Evolutionary conservation across 2,329 filamentous ascomycete genomes (phyloP), one percentile per base, ranked within the genome.

Genomic region (Canariomyces notabilis): DNA sequence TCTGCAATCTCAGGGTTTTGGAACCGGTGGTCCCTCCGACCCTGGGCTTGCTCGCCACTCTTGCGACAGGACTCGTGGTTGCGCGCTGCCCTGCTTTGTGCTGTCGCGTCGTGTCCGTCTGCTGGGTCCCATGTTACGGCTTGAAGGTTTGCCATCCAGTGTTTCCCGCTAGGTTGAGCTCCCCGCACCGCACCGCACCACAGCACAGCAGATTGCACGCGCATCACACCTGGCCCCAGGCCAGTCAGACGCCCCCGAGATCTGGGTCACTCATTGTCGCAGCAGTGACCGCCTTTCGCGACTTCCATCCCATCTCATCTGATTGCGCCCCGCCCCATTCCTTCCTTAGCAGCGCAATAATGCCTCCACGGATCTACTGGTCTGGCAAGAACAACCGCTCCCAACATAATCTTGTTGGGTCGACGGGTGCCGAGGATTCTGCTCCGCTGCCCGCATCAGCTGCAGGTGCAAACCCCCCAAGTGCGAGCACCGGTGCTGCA

Each of bases 321-420:
- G 6, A 20, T 8, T 22, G 20, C 8, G n/a, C n/a, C n/a, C n/a
- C n/a, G n/a, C n/a, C n/a, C n/a, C n/a, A n/a, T n/a, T n/a, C n/a
- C n/a, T n/a, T n/a, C n/a, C n/a, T n/a, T 29, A 29, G 12, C 21
- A 31, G 41, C 46, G 48, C 52, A 60, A 67, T 62, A 64, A 79
- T 79, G 75, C 73, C 70, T 64, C 78, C 52, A 38, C 48, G 47
- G 37, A 41, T 78, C 65, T 67, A 69, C 66, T 74, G 74, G 61
- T 65, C 77, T 63, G 70, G 72, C 62, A 77, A 76, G 64, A 72
- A 69, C 68, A 76, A 76, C 60, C 74, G 74, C 58, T 76, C 76
- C 62, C 76, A 78, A 67, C 74, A 76, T 61, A 71, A 72, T 54
- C 68, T 78, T 58, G 66, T 68, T 58, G 75, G 75, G 61, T 64